Evolutionary conservation across 2,329 filamentous ascomycete species (phyloP).

Genomic region (Aspergillus oerlinghausenensis): DNA sequence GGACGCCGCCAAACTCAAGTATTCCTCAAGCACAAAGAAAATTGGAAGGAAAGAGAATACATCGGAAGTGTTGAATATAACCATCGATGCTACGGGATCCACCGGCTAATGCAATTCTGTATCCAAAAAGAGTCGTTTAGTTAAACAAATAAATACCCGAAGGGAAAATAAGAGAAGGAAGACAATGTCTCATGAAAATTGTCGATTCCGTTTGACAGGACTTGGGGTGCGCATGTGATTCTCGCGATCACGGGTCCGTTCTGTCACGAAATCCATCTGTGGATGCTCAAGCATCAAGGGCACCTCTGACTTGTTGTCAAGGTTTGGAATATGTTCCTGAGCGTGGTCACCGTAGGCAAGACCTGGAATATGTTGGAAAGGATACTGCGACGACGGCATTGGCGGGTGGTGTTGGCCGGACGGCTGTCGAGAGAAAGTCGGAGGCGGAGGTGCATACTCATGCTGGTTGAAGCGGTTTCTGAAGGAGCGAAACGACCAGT

Average conservation of each 20-base stretch:
- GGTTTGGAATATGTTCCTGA: slow-evolving; percentile 10
- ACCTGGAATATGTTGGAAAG: slow-evolving; percentile 23
- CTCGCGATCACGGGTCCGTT: slow-evolving; percentile 28
- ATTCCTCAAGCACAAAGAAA: background rate
- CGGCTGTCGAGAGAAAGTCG: slow-evolving; percentile 20
- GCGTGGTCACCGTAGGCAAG: slow-evolving; percentile 22
- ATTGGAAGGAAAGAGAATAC: background rate
- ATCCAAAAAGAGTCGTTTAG: background rate
- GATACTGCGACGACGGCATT: slow-evolving; percentile 19
- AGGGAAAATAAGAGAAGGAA: background rate
- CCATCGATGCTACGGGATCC: background rate
- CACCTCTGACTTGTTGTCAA: slow-evolving; percentile 23
- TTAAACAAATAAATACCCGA: background rate
- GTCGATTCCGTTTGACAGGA: slow-evolving; percentile 28
- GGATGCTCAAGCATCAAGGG: slow-evolving; percentile 30
- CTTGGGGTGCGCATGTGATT: slow-evolving; percentile 35
- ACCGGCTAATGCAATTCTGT: background rate
- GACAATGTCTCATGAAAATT: slow-evolving; percentile 10
- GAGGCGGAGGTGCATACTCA: slow-evolving; percentile 20
- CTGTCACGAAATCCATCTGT: slow-evolving; percentile 27
- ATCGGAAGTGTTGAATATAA: background rate
- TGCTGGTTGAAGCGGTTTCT: slow-evolving; percentile 32
- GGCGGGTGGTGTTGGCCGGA: slow-evolving; percentile 18
- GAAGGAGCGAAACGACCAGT: slow-evolving; percentile 57
- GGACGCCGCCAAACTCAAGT: background rate